These are phyloP conservation scores for Talaromyces trachyspermus DNA, from an alignment of 495 filamentous ascomycete genomes.

Conservation along the genomic window DNA sequence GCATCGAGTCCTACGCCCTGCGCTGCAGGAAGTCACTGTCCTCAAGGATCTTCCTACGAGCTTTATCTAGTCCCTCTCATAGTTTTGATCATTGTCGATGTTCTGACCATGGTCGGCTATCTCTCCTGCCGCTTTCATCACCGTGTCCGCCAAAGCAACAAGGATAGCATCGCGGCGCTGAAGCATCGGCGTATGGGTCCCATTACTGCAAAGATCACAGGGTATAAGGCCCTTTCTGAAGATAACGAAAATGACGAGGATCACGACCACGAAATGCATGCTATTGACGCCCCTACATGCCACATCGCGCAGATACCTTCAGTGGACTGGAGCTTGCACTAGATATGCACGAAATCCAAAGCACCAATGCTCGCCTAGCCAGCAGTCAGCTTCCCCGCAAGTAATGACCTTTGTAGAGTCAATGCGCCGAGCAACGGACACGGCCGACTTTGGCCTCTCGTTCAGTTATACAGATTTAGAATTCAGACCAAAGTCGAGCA, in stretches of 20 bases:
- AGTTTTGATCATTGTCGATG: constrained; percentile 34
- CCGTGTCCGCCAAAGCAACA: constrained; percentile 13
- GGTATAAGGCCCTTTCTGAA: constrained; percentile 22
- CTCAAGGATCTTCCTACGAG: constrained; percentile 24
- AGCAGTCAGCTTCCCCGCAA: constrained; percentile 24
- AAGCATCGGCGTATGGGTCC: neutral
- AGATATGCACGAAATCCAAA: constrained; percentile 14
- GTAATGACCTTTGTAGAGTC: constrained; percentile 41
- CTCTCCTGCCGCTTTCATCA: constrained; percentile 20
- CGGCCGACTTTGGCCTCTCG: constrained; percentile 42
- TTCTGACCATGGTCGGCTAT: constrained; percentile 24
- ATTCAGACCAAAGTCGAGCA: neutral
- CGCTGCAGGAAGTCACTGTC: constrained; percentile 31
- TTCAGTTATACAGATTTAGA: constrained; percentile 1
- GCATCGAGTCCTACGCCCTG: constrained; percentile 34
- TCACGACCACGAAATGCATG: constrained; percentile 18
- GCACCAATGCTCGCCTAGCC: constrained; percentile 8
- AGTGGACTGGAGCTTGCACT: constrained; percentile 31
- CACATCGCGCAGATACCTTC: constrained; percentile 15
- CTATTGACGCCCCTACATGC: constrained; percentile 21
- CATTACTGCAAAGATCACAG: constrained; percentile 12
- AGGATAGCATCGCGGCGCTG: neutral
- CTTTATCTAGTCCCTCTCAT: constrained; percentile 30
- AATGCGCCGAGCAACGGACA: constrained; percentile 40
- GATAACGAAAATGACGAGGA: constrained; percentile 11